These are phyloP conservation scores for Nothophytophthora sp. DNA, from an alignment of 352 stramenopile species.

Conservation along the genomic window DNA sequence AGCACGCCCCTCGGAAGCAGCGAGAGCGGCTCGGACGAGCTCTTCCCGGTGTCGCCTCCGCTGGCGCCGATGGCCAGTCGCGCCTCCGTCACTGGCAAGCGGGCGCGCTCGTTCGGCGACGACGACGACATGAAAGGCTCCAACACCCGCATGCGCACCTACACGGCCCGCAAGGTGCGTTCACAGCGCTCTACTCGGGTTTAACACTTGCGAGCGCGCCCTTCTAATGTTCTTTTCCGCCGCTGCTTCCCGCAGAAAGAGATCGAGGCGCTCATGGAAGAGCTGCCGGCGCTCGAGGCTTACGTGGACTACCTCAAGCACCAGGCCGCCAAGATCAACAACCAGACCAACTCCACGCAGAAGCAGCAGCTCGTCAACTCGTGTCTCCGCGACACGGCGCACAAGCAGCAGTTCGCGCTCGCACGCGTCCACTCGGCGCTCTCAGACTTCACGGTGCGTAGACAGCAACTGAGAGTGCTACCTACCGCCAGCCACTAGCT, in stretches of 20 bases:
- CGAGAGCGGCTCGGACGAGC: slow-evolving; percentile 11
- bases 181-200: no score
- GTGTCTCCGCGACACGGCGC: slow-evolving; percentile 19
- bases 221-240: no score
- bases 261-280: slow-evolving; percentile 21
- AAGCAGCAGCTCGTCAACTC: slow-evolving; percentile 35
- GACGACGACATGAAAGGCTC: slow-evolving; percentile 8
- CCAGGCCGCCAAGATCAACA: slow-evolving; percentile 24
- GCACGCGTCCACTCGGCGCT: slow-evolving; percentile 23
- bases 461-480: no score
- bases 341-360: slow-evolving; percentile 26
- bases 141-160: slow-evolving; percentile 19
- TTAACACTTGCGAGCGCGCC: no score
- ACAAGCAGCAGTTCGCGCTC: slow-evolving; percentile 19
- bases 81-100: slow-evolving; percentile 2
- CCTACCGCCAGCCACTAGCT: no score
- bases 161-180: slow-evolving; percentile 30
- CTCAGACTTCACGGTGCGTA: slow-evolving; percentile 23
- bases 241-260: slow-evolving; percentile 27
- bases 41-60: not conserved
- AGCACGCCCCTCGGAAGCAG: no score
- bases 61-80: not conserved
- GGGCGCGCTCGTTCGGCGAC: slow-evolving; percentile 12
- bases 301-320: slow-evolving; percentile 39
- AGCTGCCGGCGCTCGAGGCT: slow-evolving; percentile 27